Evolutionary conservation across 2,329 filamentous ascomycete genomes (phyloP).

Genomic region (Ascochyta lentis): DNA sequence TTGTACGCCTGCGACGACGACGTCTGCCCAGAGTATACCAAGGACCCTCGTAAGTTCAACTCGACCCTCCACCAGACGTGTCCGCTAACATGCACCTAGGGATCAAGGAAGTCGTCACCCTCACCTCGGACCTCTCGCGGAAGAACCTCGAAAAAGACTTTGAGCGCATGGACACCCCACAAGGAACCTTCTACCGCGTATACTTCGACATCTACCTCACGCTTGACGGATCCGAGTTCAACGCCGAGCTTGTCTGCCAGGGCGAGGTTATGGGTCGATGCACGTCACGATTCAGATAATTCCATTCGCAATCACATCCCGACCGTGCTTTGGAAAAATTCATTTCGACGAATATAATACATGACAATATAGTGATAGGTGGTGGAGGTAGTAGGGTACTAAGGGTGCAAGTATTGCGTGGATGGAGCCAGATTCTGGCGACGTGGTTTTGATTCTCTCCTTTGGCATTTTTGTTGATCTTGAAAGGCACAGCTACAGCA

Average conservation of each 20-base stretch:
- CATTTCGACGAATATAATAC: constrained; percentile 4
- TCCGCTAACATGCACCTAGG: constrained; percentile 59
- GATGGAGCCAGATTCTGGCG: not conserved
- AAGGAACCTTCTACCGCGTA: constrained; percentile 73
- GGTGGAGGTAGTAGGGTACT: not conserved
- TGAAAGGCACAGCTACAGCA: constrained; percentile 5
- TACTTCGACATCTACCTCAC: constrained; percentile 81
- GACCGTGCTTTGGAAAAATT: constrained; percentile 1
- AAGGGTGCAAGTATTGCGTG: not conserved
- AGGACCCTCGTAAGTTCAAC: constrained; percentile 88
- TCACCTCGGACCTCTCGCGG: constrained; percentile 93
- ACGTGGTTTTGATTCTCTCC: constrained; percentile 2
- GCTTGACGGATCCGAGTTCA: constrained; percentile 96
- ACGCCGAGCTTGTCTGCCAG: constrained; percentile 97
- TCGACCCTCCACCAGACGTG: not conserved
- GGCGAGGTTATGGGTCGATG: constrained; percentile 98
- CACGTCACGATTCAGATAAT: constrained; percentile 80
- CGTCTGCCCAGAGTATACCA: constrained; percentile 97
- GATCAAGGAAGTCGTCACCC: constrained; percentile 98
- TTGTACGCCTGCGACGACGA: constrained; percentile 97
- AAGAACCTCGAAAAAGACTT: constrained; percentile 99
- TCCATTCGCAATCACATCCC: not conserved
- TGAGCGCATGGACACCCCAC: constrained; percentile 97
- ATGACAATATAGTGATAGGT: constrained; percentile 6
- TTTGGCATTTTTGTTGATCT: constrained; percentile 12